These are phyloP conservation scores for Metarhizium robertsii DNA, from an alignment of 2,329 filamentous ascomycete species.

Conservation along the genomic window DNA sequence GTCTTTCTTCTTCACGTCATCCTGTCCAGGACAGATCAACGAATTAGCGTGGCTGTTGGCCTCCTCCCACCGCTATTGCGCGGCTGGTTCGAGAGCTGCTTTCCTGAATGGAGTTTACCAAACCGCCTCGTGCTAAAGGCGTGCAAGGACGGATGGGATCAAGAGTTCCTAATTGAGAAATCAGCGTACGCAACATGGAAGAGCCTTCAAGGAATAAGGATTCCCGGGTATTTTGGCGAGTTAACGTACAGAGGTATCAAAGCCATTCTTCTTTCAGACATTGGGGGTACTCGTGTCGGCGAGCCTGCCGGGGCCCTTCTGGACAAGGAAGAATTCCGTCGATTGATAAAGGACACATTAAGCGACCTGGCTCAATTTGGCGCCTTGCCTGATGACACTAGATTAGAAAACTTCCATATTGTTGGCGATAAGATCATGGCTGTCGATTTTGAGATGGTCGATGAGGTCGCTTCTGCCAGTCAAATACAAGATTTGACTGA, in stretches of 20 bases:
- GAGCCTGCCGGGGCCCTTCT: slow-evolving; percentile 12
- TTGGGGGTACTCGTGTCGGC: slow-evolving; percentile 8
- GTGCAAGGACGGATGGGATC: slow-evolving; percentile 15
- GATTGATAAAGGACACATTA: neutral
- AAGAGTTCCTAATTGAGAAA: slow-evolving; percentile 17
- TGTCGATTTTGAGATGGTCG: neutral
- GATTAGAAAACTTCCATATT: neutral
- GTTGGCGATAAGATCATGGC: neutral
- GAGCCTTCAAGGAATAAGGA: slow-evolving; percentile 14
- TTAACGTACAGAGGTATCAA: slow-evolving; percentile 10
- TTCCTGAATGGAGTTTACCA: slow-evolving; percentile 11
- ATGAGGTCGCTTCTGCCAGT: neutral
- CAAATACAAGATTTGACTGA: too few relatives aligned
- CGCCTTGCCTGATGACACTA: neutral
- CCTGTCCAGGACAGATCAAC: neutral
- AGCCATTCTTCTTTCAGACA: slow-evolving; percentile 16
- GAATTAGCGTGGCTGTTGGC: slow-evolving; percentile 4
- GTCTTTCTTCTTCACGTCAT: slow-evolving; percentile 10
- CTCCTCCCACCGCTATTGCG: slow-evolving; percentile 5
- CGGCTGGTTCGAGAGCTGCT: slow-evolving; percentile 4
- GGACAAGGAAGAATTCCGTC: neutral
- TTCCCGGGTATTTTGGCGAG: slow-evolving; percentile 13
- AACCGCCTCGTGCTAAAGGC: slow-evolving; percentile 12
- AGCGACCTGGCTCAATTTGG: neutral
- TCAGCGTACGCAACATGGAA: slow-evolving; percentile 12